Conservation (phyloP, 257 asterid species). For the Paulownia fortunei region DNA sequence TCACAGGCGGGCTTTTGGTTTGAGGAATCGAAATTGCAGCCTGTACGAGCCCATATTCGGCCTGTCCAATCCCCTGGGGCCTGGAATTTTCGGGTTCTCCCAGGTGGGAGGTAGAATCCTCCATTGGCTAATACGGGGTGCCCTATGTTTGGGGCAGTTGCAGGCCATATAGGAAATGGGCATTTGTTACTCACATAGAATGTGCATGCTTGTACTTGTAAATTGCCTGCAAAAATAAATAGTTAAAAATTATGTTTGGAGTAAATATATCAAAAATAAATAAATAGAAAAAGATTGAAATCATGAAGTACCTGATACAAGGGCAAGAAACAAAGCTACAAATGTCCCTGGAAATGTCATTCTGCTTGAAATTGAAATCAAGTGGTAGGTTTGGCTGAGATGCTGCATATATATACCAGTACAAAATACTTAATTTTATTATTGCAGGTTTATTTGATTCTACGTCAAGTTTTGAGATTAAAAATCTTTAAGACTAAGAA, state of each 20-base stretch:
- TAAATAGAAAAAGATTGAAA: too few relatives aligned
- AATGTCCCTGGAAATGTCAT: constrained; percentile 51
- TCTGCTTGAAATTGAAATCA: background rate
- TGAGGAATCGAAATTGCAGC: constrained; percentile 53
- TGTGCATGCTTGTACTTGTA: constrained; percentile 49
- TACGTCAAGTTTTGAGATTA: constrained; percentile 57
- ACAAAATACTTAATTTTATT: background rate
- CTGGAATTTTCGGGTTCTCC: constrained; percentile 32
- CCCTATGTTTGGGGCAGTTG: constrained; percentile 73
- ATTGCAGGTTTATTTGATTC: constrained; percentile 55
- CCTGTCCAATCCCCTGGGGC: constrained; percentile 79
- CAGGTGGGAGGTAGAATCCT: constrained; percentile 72
- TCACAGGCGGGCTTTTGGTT: constrained; percentile 55
- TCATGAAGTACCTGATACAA: constrained; percentile 47
- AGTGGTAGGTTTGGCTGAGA: background rate
- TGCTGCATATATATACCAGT: constrained; percentile 1
- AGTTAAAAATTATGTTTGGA: too few relatives aligned
- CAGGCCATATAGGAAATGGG: constrained; percentile 88
- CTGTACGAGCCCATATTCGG: constrained; percentile 90
- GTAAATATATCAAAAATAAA: too few relatives aligned
- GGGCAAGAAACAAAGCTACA: constrained; percentile 31
- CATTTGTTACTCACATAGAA: constrained; percentile 76
- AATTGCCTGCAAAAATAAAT: constrained; percentile 39
- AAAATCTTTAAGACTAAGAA: constrained; percentile 50
- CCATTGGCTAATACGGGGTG: constrained; percentile 71